Conservation (phyloP, 768 basidiomycete genomes). For the Pleurotus platypus region DNA sequence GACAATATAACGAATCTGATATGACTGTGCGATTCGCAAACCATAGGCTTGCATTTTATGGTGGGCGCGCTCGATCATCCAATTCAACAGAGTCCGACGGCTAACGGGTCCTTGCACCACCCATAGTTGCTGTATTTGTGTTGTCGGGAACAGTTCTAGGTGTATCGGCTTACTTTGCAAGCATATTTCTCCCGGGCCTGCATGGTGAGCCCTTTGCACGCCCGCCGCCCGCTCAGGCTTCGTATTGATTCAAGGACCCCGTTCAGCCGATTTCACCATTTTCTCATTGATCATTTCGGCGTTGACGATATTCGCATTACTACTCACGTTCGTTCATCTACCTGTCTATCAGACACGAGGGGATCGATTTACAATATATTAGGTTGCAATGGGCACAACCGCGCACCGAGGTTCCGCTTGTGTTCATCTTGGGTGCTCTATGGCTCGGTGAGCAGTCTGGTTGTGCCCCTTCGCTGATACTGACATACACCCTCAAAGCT, state of each 20-base stretch:
- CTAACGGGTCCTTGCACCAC: background rate
- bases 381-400: conserved; percentile 75
- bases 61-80: conserved; percentile 27
- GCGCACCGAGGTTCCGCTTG: conserved; percentile 48
- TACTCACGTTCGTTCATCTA: conserved; percentile 46
- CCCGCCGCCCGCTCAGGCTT: background rate
- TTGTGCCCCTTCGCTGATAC: background rate
- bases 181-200: conserved; percentile 59
- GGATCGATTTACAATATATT: conserved; percentile 10
- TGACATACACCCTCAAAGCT: conserved; percentile 26
- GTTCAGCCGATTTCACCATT: conserved; percentile 64
- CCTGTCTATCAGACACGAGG: background rate
- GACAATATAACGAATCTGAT: conserved; percentile 9
- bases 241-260: conserved; percentile 1
- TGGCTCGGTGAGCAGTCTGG: conserved; percentile 59
- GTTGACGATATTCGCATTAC: conserved; percentile 58
- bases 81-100: conserved; percentile 1
- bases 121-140: conserved; percentile 38
- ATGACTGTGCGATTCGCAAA: conserved; percentile 67
- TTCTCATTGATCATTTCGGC: conserved; percentile 66
- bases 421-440: conserved; percentile 54
- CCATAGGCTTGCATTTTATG: conserved; percentile 47
- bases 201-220: conserved; percentile 44
- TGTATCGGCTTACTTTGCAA: conserved; percentile 63
- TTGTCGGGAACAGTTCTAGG: conserved; percentile 62